Evolutionary conservation across 805 yeast genomes (phyloP).

Genomic region (Hanseniaspora nectarophila): DNA sequence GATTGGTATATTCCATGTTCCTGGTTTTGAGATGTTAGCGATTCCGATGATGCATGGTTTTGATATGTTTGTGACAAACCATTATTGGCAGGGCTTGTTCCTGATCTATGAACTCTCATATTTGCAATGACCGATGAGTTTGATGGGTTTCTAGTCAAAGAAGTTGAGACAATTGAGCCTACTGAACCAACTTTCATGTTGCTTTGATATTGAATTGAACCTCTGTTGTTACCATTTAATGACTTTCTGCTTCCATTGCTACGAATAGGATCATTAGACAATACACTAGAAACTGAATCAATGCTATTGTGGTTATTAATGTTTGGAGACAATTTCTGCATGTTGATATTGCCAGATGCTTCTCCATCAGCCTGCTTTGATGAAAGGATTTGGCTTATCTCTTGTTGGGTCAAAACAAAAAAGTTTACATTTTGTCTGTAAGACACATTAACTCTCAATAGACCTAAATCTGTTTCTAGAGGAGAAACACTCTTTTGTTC

Average conservation of each 20-base stretch:
- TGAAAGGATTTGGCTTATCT: neutral
- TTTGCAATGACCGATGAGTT: slow-evolving; percentile 34
- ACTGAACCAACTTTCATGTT: slow-evolving; percentile 32
- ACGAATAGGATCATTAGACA: neutral
- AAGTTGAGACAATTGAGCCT: slow-evolving; percentile 23
- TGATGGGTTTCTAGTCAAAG: slow-evolving; percentile 34
- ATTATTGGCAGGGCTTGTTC: slow-evolving; percentile 24
- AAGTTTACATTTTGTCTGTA: slow-evolving; percentile 65
- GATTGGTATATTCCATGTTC: slow-evolving; percentile 20
- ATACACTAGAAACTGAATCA: slow-evolving; percentile 1
- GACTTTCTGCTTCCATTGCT: slow-evolving; percentile 12
- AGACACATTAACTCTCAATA: slow-evolving; percentile 61
- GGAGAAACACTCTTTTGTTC: slow-evolving; percentile 56
- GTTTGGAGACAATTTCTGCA: slow-evolving; percentile 3
- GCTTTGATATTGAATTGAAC: slow-evolving; percentile 18
- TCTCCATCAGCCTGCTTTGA: neutral
- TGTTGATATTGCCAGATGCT: neutral
- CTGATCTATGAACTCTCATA: slow-evolving; percentile 32
- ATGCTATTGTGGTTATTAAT: neutral
- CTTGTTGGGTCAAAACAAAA: slow-evolving; percentile 47
- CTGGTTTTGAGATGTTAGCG: slow-evolving; percentile 22
- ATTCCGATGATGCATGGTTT: slow-evolving; percentile 14
- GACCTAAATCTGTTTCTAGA: slow-evolving; percentile 63
- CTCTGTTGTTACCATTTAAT: slow-evolving; percentile 1
- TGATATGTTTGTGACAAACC: slow-evolving; percentile 18